These are phyloP conservation scores for Lumnitzera racemosa DNA, from an alignment of 345 rosid species.

Conservation along the genomic window DNA sequence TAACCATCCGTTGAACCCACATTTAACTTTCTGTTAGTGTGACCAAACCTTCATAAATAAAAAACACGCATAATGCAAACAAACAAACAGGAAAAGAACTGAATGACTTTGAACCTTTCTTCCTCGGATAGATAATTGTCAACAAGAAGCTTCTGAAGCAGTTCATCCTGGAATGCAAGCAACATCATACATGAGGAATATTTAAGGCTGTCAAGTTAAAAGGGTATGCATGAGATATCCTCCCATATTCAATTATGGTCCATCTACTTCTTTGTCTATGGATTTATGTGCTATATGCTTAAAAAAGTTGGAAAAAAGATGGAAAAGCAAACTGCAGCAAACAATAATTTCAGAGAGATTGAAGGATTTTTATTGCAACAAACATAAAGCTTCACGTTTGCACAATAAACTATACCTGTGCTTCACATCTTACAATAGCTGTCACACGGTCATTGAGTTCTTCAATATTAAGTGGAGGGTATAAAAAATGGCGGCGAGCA, in stretches of 20 bases:
- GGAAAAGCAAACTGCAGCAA: neutral
- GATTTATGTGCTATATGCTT: too few species aligned
- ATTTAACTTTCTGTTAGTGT: too few species aligned
- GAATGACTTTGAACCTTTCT: constrained; percentile 46
- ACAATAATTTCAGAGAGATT: neutral
- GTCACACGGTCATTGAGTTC: constrained; percentile 70
- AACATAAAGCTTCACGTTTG: neutral
- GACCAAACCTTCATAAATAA: too few species aligned
- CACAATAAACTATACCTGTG: constrained; percentile 44
- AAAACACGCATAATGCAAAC: neutral
- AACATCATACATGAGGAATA: constrained; percentile 8
- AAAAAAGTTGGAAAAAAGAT: neutral
- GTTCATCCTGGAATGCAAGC: constrained; percentile 53
- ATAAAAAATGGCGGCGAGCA: constrained; percentile 82
- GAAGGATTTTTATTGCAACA: neutral
- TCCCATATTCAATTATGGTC: too few species aligned
- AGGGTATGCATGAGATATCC: too few species aligned
- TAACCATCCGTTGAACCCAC: too few species aligned
- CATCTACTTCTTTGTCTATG: too few species aligned
- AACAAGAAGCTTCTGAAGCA: constrained; percentile 69
- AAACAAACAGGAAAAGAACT: neutral
- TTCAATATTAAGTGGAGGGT: constrained; percentile 73
- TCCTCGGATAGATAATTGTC: constrained; percentile 51
- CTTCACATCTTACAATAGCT: constrained; percentile 87
- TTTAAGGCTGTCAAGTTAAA: neutral